Evolutionary conservation across 2,329 filamentous ascomycete genomes (phyloP).

Genomic region (Chaetothyriales sp.): DNA sequence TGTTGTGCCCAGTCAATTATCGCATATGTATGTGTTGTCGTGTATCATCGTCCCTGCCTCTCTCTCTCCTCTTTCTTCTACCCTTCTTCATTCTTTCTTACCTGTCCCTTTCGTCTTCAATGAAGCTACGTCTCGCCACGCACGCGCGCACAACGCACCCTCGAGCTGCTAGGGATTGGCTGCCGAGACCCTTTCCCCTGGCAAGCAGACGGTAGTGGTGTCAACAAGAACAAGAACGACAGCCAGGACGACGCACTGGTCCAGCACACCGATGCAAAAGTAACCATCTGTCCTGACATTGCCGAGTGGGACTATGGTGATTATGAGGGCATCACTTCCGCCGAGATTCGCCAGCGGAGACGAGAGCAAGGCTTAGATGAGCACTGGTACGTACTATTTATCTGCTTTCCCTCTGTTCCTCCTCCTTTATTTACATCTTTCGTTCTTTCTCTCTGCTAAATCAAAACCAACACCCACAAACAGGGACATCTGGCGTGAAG

Average conservation of each 20-base stretch:
- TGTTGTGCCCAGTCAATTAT: slow-evolving; percentile 67
- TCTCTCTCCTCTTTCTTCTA: slow-evolving; percentile 1
- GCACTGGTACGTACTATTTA: not conserved
- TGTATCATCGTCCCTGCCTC: slow-evolving; percentile 24
- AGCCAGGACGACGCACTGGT: slow-evolving; percentile 19
- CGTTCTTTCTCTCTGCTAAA: not conserved
- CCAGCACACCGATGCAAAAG: slow-evolving; percentile 41
- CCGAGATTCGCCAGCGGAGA: slow-evolving; percentile 48
- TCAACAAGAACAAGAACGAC: slow-evolving; percentile 1
- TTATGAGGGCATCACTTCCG: slow-evolving; percentile 66
- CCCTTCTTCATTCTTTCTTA: slow-evolving; percentile 1
- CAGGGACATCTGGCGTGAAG: slow-evolving; percentile 86
- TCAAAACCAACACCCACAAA: slow-evolving; percentile 8
- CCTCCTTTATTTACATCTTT: no score
- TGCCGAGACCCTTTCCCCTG: slow-evolving; percentile 57
- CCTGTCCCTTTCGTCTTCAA: not conserved
- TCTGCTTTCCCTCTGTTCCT: no score
- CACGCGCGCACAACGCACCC: slow-evolving; percentile 69
- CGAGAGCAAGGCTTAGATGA: slow-evolving; percentile 39
- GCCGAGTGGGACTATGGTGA: slow-evolving; percentile 79
- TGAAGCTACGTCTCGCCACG: slow-evolving; percentile 69
- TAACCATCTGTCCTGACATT: slow-evolving; percentile 57
- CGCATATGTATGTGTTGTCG: slow-evolving; percentile 55
- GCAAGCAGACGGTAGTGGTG: slow-evolving; percentile 33
- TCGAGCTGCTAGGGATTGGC: slow-evolving; percentile 69